Evolutionary conservation across 192 early-diverging fungal genomes (phyloP).

Genomic region (Coemansia sp.): DNA sequence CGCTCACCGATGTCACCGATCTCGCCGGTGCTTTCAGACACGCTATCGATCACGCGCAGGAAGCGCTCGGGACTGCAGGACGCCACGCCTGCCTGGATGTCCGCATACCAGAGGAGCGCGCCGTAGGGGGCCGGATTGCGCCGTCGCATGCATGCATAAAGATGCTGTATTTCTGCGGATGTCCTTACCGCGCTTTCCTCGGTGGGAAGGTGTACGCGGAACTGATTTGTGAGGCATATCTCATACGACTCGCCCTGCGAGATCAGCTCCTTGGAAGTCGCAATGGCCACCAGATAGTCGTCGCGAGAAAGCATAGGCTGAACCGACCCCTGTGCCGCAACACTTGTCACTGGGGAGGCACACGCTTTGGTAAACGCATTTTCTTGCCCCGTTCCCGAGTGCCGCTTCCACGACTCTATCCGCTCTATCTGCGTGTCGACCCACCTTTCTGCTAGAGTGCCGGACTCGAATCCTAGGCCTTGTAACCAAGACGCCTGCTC

Average conservation of each 20-base stretch:
- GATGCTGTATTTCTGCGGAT: conserved; percentile 19
- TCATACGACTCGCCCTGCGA: conserved; percentile 92
- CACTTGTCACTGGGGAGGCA: no score
- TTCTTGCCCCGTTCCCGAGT: no score
- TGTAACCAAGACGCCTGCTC: no score
- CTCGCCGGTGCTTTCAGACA: conserved; percentile 5
- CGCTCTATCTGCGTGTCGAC: no score
- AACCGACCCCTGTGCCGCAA: no score
- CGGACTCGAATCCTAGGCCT: no score
- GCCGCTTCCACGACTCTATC: no score
- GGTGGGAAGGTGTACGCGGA: conserved; percentile 36
- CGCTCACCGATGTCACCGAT: conserved; percentile 2
- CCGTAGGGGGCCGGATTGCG: conserved; percentile 88
- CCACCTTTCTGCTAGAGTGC: no score
- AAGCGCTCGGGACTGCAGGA: conserved; percentile 84
- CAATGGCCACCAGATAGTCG: conserved; percentile 55
- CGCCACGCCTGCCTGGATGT: conserved; percentile 35
- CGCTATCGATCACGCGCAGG: conserved; percentile 26
- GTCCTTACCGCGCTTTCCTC: background rate
- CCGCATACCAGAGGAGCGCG: conserved; percentile 61
- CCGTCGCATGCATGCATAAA: conserved; percentile 66
- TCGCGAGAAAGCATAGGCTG: no score
- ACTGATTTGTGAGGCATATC: conserved; percentile 85
- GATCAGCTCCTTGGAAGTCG: conserved; percentile 59
- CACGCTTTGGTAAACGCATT: no score